Percentiles rank a stretch among this genome's conserved stretches.
Conservation (phyloP, 768 basidiomycete species). For the Calocera cornea region DNA sequence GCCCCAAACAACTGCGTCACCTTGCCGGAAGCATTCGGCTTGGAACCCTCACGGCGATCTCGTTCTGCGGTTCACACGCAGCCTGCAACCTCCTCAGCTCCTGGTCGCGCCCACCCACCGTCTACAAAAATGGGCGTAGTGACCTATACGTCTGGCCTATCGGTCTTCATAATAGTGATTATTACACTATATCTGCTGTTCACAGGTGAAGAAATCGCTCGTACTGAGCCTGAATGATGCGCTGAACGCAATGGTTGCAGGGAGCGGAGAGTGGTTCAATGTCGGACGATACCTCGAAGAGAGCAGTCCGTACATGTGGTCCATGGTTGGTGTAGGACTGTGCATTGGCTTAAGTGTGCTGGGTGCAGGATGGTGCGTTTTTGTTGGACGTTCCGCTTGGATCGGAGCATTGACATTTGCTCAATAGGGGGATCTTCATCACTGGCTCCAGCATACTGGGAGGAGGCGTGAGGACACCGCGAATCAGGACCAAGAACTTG, state of each 20-base stretch:
- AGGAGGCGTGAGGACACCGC: slow-evolving; percentile 83
- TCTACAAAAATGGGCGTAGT: neutral
- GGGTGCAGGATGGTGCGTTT: slow-evolving; percentile 83
- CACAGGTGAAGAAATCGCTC: slow-evolving; percentile 45
- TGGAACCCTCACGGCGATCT: too few relatives aligned
- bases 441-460: slow-evolving; percentile 95
- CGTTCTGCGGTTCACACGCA: too few relatives aligned
- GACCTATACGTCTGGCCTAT: neutral
- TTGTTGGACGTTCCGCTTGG: neutral
- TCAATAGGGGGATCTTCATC: slow-evolving; percentile 83
- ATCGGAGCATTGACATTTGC: neutral
- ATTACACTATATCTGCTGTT: slow-evolving; percentile 80
- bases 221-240: neutral
- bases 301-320: slow-evolving; percentile 89
- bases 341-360: slow-evolving; percentile 88
- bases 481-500: slow-evolving; percentile 93
- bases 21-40: neutral
- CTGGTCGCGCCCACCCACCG: too few relatives aligned
- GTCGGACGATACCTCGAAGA: slow-evolving; percentile 88
- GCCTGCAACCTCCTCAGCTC: too few relatives aligned
- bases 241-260: slow-evolving; percentile 27
- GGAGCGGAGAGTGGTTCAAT: slow-evolving; percentile 84
- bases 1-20: neutral
- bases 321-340: slow-evolving; percentile 74
- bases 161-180: slow-evolving; percentile 26